phyloP scores from a whole-genome alignment of 805 yeast genomes.

The Vanderwaltozyma yarrowii region DNA sequence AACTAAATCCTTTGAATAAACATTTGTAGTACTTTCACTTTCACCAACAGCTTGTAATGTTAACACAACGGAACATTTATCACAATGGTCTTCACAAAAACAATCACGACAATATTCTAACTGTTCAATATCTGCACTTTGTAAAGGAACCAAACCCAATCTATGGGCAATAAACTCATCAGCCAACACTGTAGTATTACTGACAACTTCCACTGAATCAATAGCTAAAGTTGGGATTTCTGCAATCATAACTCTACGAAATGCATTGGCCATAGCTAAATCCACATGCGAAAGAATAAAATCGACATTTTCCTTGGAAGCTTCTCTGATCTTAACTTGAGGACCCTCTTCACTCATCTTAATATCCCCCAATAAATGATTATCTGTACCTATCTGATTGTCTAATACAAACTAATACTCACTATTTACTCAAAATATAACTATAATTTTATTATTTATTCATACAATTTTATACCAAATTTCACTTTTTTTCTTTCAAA shows the following conservation, averaged over 20 bases:
- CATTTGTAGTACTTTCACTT: constrained; percentile 77
- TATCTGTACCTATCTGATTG: no score
- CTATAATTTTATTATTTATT: no score
- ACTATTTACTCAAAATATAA: no score
- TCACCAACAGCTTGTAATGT: constrained; percentile 84
- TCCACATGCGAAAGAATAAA: constrained; percentile 82
- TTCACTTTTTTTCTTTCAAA: no score
- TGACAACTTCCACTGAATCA: constrained; percentile 89
- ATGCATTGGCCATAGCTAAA: constrained; percentile 80
- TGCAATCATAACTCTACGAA: constrained; percentile 85
- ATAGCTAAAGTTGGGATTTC: constrained; percentile 97
- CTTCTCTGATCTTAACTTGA: constrained; percentile 77
- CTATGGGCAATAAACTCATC: constrained; percentile 96
- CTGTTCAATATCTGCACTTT: constrained; percentile 72
- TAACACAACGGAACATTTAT: constrained; percentile 83
- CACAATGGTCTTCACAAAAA: constrained; percentile 96
- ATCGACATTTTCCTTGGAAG: constrained; percentile 81
- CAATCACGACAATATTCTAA: constrained; percentile 89
- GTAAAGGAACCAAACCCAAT: constrained; percentile 83
- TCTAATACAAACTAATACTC: no score
- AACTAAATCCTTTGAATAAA: constrained; percentile 73
- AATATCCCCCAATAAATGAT: no score
- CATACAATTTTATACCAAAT: no score
- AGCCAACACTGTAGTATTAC: constrained; percentile 88
- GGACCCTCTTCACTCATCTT: constrained; percentile 39